These are phyloP conservation scores for Talaromyces liani DNA, from an alignment of 495 filamentous ascomycete genomes.

Conservation along the genomic window DNA sequence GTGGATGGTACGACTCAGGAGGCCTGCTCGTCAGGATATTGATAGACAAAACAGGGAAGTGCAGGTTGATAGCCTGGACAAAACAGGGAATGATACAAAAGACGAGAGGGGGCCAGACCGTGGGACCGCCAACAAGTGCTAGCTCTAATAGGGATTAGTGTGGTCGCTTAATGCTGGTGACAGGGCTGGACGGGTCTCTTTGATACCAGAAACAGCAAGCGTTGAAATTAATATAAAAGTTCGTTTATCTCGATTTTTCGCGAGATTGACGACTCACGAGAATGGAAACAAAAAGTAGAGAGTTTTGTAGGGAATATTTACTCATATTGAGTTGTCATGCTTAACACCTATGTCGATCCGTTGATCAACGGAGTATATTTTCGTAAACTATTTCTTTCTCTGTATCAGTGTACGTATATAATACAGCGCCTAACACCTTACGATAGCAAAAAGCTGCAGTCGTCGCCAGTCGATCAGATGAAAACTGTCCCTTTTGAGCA, in stretches of 20 bases:
- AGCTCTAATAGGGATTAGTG: not conserved
- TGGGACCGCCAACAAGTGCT: not conserved
- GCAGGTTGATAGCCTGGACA: not conserved
- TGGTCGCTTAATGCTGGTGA: not conserved
- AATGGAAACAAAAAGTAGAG: not conserved
- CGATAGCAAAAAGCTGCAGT: too few relatives aligned
- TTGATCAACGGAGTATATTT: not conserved
- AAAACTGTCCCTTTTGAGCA: not conserved
- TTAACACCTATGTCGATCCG: not conserved
- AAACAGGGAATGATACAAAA: not conserved
- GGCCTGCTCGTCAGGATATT: not conserved
- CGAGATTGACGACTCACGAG: too few relatives aligned
- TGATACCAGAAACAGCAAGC: not conserved
- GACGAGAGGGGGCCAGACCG: not conserved
- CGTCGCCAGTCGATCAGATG: not conserved
- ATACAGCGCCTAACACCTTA: not conserved
- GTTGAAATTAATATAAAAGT: not conserved
- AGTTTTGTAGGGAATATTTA: too few relatives aligned
- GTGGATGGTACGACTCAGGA: not conserved
- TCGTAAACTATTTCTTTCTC: not conserved
- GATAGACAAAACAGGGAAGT: conserved; percentile 1
- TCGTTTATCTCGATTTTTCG: not conserved
- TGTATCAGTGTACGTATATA: not conserved
- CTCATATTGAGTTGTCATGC: not conserved
- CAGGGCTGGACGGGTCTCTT: not conserved